Evolutionary conservation across 148 eudicot genomes (phyloP).

Genomic region (Rhododendron griersonianum): DNA sequence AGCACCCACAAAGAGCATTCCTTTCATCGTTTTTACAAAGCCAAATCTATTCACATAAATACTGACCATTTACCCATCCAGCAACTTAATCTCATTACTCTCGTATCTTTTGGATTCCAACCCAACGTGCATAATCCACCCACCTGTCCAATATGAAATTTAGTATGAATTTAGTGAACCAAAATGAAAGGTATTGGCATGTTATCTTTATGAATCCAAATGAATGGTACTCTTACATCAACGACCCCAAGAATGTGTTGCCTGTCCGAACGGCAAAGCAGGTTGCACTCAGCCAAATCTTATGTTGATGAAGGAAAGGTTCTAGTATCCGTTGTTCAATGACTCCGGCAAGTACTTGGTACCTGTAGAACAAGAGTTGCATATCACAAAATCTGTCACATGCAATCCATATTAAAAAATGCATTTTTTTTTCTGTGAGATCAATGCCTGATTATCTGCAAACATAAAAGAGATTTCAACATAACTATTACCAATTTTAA

Average conservation of each 20-base stretch:
- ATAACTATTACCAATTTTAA: too few species aligned
- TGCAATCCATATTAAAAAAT: neutral
- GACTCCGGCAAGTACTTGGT: slow-evolving; percentile 81
- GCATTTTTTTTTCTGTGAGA: neutral
- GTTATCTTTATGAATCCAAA: neutral
- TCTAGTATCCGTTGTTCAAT: slow-evolving; percentile 78
- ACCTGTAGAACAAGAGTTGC: slow-evolving; percentile 35
- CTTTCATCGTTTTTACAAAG: neutral
- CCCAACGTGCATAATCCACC: slow-evolving; percentile 93
- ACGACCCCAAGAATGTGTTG: slow-evolving; percentile 82
- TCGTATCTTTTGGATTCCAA: slow-evolving; percentile 59
- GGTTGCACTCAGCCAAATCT: slow-evolving; percentile 59
- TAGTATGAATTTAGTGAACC: neutral
- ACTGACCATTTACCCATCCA: neutral
- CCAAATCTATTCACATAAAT: neutral
- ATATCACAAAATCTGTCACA: neutral
- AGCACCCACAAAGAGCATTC: neutral
- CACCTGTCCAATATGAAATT: slow-evolving; percentile 42
- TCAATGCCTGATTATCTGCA: neutral
- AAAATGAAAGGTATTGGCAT: neutral
- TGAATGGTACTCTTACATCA: slow-evolving; percentile 44
- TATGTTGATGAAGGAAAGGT: slow-evolving; percentile 73
- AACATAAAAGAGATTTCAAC: too few species aligned
- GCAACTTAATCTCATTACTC: slow-evolving; percentile 24
- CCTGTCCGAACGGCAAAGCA: slow-evolving; percentile 91